These are phyloP conservation scores for Lentinula raphanica DNA, from an alignment of 768 basidiomycete genomes.

Conservation along the genomic window DNA sequence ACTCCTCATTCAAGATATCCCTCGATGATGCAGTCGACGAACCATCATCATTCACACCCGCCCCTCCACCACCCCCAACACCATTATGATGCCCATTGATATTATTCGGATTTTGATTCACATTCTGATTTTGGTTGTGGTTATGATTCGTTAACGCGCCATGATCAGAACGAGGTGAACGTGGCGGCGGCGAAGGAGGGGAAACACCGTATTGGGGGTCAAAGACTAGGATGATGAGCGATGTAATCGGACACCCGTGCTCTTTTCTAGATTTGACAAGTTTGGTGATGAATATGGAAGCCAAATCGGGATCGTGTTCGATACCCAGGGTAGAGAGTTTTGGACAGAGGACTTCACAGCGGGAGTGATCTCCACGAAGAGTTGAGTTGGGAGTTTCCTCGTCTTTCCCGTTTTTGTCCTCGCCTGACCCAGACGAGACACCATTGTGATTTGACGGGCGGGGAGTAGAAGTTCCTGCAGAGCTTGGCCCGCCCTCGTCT, in stretches of 20 bases:
- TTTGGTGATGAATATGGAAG: slow-evolving; percentile 5
- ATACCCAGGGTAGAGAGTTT: not conserved
- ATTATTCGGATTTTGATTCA: not conserved
- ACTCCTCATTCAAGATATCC: slow-evolving; percentile 1
- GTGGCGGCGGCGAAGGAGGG: not conserved
- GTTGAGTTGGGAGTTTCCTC: not conserved
- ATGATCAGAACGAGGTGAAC: not conserved
- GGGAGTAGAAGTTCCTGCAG: not conserved
- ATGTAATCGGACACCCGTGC: slow-evolving; percentile 1
- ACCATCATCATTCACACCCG: not conserved
- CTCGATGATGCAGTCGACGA: slow-evolving; percentile 1
- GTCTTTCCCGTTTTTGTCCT: not conserved
- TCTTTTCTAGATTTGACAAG: slow-evolving; percentile 1
- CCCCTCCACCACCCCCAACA: too few relatives aligned
- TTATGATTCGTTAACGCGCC: not conserved
- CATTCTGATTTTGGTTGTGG: not conserved
- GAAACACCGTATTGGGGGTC: slow-evolving; percentile 1
- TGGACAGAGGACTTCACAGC: slow-evolving; percentile 1
- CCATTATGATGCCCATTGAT: not conserved
- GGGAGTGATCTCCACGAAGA: not conserved
- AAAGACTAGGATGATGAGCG: not conserved
- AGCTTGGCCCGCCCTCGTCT: not conserved
- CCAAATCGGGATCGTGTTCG: slow-evolving; percentile 6
- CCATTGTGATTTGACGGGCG: not conserved
- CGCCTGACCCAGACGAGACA: not conserved